Evolutionary conservation across 257 asterid genomes (phyloP).

Genomic region (Hygrophila difformis): DNA sequence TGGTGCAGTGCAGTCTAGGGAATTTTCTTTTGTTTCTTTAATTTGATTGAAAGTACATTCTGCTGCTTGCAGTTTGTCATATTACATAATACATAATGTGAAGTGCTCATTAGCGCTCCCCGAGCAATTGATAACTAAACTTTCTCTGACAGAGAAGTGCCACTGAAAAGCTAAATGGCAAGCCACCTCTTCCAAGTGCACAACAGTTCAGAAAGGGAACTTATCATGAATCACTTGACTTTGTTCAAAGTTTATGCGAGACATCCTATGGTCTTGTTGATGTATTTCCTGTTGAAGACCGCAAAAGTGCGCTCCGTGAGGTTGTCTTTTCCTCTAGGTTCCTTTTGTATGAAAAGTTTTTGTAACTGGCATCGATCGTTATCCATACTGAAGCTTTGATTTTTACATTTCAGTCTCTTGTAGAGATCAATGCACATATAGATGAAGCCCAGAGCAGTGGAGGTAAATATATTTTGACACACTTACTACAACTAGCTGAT

Average conservation of each 20-base stretch:
- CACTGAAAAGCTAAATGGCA: conserved; percentile 65
- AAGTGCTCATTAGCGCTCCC: conserved; percentile 11
- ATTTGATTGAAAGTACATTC: not conserved
- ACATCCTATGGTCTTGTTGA: conserved; percentile 94
- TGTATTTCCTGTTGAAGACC: conserved; percentile 88
- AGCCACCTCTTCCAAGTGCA: conserved; percentile 91
- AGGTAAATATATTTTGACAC: conserved; percentile 43
- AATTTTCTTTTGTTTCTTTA: not conserved
- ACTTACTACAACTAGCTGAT: conserved; percentile 12
- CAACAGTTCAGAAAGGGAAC: conserved; percentile 88
- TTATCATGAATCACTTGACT: conserved; percentile 92
- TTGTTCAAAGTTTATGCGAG: conserved; percentile 82
- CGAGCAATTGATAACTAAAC: conserved; percentile 13
- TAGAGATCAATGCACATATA: conserved; percentile 66
- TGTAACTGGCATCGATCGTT: conserved; percentile 15
- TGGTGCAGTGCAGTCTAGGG: not conserved
- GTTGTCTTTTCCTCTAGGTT: conserved; percentile 23
- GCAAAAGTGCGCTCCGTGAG: conserved; percentile 90
- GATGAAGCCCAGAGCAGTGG: conserved; percentile 72
- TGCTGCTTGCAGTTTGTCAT: not conserved
- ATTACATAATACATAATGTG: not conserved
- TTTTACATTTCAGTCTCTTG: conserved; percentile 65
- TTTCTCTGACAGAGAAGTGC: conserved; percentile 42
- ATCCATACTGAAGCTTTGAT: conserved; percentile 22
- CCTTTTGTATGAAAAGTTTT: conserved; percentile 8